Evolutionary conservation across 805 yeast species (phyloP).

Genomic region (Ascoidea asiatica): DNA sequence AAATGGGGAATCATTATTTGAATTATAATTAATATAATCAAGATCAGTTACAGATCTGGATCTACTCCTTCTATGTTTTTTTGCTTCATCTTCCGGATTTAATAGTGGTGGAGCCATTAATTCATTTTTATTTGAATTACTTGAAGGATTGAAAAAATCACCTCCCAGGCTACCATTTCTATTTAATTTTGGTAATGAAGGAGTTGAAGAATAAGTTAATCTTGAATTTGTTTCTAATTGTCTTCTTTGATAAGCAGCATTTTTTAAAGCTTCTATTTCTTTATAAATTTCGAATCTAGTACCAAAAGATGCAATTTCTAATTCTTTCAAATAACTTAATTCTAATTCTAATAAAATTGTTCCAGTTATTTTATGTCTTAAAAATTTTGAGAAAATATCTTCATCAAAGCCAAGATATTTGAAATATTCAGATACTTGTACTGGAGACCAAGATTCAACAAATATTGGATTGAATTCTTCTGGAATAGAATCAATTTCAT

Average conservation of each 20-base stretch:
- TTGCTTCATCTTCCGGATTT: background rate
- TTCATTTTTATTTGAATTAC: background rate
- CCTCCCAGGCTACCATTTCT: no score
- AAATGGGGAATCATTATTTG: background rate
- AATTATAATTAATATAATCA: background rate
- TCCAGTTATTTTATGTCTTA: slow-evolving; percentile 83
- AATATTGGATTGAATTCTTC: slow-evolving; percentile 31
- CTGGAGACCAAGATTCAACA: slow-evolving; percentile 66
- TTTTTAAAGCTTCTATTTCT: slow-evolving; percentile 61
- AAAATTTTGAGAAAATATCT: slow-evolving; percentile 65
- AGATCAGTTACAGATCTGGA: background rate
- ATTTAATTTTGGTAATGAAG: background rate
- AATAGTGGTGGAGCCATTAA: background rate
- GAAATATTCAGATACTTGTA: slow-evolving; percentile 73
- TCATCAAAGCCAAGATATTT: slow-evolving; percentile 59
- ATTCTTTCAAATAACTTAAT: slow-evolving; percentile 73
- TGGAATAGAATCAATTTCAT: slow-evolving; percentile 10
- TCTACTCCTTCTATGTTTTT: background rate
- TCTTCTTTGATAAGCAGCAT: slow-evolving; percentile 10
- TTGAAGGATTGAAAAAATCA: background rate
- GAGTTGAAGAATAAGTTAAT: background rate
- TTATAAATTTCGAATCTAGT: slow-evolving; percentile 86
- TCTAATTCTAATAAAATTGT: slow-evolving; percentile 75
- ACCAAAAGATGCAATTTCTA: slow-evolving; percentile 88
- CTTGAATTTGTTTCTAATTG: slow-evolving; percentile 7